These are phyloP conservation scores for Ormosia semicastrata DNA, from an alignment of 306 rosid genomes.

Conservation along the genomic window DNA sequence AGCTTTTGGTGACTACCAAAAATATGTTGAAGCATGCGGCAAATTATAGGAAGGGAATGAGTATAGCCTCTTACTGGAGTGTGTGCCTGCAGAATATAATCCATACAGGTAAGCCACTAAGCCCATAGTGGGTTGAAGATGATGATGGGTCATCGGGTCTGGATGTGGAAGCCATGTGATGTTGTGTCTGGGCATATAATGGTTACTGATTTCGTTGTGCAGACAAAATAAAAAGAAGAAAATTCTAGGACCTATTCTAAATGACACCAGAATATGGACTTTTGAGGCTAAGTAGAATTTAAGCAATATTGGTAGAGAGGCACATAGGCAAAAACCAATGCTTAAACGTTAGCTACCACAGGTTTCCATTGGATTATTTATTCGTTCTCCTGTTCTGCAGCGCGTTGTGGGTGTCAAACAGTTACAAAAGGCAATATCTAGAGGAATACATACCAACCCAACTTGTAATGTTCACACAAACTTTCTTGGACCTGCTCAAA, in stretches of 20 bases:
- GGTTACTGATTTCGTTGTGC: constrained; percentile 23
- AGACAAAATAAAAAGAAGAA: constrained; percentile 33
- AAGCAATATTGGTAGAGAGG: constrained; percentile 15
- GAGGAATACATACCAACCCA: constrained; percentile 26
- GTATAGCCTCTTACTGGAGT: constrained; percentile 2
- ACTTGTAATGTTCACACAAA: constrained; percentile 19
- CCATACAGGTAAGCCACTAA: constrained; percentile 35
- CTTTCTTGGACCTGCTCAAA: constrained; percentile 1
- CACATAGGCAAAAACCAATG: constrained; percentile 32
- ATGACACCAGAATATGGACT: constrained; percentile 22
- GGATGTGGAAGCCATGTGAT: constrained; percentile 64
- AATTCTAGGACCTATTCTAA: constrained; percentile 18
- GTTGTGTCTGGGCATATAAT: constrained; percentile 21
- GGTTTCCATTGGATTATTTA: neutral
- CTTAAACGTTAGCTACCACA: neutral
- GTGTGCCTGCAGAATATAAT: constrained; percentile 30
- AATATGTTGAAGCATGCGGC: constrained; percentile 32
- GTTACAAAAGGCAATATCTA: neutral
- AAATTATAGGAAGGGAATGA: constrained; percentile 21
- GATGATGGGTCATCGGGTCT: constrained; percentile 40
- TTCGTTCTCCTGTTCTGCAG: neutral
- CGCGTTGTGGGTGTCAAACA: constrained; percentile 5
- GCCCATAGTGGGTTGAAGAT: constrained; percentile 45
- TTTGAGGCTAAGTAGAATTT: constrained; percentile 8
- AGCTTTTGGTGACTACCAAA: neutral